Evolutionary conservation across 805 yeast genomes (phyloP).

Genomic region (Debaryomyces prosopidis): DNA sequence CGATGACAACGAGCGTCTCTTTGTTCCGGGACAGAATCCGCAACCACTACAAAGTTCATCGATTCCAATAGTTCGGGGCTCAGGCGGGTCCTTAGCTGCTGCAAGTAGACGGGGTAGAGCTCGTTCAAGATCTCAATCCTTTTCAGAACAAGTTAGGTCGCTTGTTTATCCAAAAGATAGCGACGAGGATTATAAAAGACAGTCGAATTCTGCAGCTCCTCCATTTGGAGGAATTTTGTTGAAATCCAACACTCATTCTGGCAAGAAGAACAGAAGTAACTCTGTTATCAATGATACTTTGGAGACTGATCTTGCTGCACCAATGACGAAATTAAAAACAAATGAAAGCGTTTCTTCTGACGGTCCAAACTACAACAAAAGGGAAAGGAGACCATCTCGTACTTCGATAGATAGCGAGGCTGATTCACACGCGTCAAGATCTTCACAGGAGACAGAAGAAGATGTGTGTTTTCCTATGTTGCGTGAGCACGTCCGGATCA

Average conservation of each 20-base stretch:
- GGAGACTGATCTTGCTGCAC: conserved; percentile 26
- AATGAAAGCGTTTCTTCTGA: conserved; percentile 23
- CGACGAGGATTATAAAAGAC: neutral
- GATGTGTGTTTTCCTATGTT: conserved; percentile 97
- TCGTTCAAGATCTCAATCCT: conserved; percentile 18
- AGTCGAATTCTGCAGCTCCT: conserved; percentile 1
- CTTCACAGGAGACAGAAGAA: conserved; percentile 90
- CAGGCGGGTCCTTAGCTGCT: conserved; percentile 18
- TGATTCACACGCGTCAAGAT: conserved; percentile 72
- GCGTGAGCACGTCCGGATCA: conserved; percentile 56
- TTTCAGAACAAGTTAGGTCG: conserved; percentile 29
- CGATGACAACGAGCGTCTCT: conserved; percentile 1
- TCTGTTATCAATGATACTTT: conserved; percentile 14
- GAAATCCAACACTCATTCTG: conserved; percentile 7
- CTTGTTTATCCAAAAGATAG: conserved; percentile 32
- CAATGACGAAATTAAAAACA: conserved; percentile 26
- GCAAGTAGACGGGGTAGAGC: conserved; percentile 16
- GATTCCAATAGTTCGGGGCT: conserved; percentile 12
- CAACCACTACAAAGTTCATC: conserved; percentile 2
- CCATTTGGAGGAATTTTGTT: conserved; percentile 29
- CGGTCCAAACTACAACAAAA: conserved; percentile 8
- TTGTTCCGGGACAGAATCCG: conserved; percentile 1
- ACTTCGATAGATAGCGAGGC: conserved; percentile 58
- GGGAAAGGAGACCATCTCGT: conserved; percentile 36
- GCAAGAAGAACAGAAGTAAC: conserved; percentile 6